Evolutionary conservation across 495 filamentous ascomycete species (phyloP).

Genomic region (Cenococcum geophilum): DNA sequence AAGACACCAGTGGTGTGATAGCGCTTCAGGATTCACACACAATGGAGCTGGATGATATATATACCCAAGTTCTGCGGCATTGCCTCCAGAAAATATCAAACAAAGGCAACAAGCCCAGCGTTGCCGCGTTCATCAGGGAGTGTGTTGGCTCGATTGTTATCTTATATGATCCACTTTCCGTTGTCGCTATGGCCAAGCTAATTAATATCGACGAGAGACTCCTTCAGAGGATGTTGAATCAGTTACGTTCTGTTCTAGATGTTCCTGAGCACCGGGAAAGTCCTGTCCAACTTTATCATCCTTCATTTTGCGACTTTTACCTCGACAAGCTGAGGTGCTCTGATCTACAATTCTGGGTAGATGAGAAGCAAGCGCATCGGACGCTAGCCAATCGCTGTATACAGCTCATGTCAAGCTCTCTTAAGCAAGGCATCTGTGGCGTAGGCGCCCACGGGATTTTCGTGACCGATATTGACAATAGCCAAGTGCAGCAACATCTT

Average conservation of each 20-base stretch:
- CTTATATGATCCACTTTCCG: no score
- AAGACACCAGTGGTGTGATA: neutral
- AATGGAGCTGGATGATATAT: slow-evolving; percentile 21
- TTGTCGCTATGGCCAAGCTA: no score
- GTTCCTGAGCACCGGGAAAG: slow-evolving; percentile 29
- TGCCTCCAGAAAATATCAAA: slow-evolving; percentile 4
- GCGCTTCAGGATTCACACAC: neutral
- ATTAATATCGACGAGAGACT: no score
- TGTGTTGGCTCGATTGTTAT: no score
- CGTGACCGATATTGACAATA: neutral
- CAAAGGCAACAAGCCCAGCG: neutral
- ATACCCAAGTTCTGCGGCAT: slow-evolving; percentile 18
- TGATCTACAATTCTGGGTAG: slow-evolving; percentile 39
- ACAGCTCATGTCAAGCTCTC: slow-evolving; percentile 22
- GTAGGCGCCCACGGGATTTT: slow-evolving; percentile 26
- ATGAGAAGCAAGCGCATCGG: slow-evolving; percentile 37
- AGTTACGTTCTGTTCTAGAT: slow-evolving; percentile 36
- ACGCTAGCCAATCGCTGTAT: slow-evolving; percentile 35
- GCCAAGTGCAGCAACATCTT: neutral
- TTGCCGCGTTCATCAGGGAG: no score
- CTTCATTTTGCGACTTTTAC: slow-evolving; percentile 49
- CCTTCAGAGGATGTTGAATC: no score
- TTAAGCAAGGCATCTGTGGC: slow-evolving; percentile 40
- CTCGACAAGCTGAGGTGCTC: slow-evolving; percentile 18
- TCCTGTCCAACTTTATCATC: slow-evolving; percentile 42